Percentiles rank a stretch among this genome's conserved stretches.
Conservation (phyloP, 129 eudicot genomes). For the Artemisia annua region DNA sequence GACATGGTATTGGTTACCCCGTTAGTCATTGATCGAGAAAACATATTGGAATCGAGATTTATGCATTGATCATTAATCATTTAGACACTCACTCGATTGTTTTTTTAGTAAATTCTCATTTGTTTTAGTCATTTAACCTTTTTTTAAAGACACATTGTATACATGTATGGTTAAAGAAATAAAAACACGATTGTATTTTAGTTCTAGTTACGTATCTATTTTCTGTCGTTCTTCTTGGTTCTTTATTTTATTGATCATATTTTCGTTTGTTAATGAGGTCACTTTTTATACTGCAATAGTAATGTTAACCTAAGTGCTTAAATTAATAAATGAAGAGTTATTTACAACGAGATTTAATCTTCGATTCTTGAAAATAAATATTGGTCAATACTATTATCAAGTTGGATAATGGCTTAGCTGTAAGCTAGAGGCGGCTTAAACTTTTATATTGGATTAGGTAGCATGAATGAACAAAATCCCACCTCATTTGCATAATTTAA, state of each 20-base stretch:
- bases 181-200: neutral
- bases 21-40: conserved; percentile 35
- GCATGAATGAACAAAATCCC: conserved; percentile 2
- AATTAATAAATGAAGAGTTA: neutral
- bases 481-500: conserved; percentile 19
- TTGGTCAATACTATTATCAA: conserved; percentile 17
- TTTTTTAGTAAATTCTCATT: neutral
- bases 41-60: neutral
- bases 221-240: neutral
- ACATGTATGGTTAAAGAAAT: conserved; percentile 10
- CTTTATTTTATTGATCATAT: neutral
- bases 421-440: conserved; percentile 22
- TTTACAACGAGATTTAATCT: neutral
- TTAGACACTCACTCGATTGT: neutral
- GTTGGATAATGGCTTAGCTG: conserved; percentile 24
- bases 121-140: neutral
- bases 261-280: too few species aligned
- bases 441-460: conserved; percentile 20
- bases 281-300: too few species aligned
- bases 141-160: neutral
- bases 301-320: too few species aligned
- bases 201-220: neutral
- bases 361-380: neutral
- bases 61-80: neutral
- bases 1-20: conserved; percentile 95